Evolutionary conservation across 768 basidiomycete species (phyloP), one percentile per base, ranked within the genome.

Genomic region (Lanmaoa pseudosensibilis): DNA sequence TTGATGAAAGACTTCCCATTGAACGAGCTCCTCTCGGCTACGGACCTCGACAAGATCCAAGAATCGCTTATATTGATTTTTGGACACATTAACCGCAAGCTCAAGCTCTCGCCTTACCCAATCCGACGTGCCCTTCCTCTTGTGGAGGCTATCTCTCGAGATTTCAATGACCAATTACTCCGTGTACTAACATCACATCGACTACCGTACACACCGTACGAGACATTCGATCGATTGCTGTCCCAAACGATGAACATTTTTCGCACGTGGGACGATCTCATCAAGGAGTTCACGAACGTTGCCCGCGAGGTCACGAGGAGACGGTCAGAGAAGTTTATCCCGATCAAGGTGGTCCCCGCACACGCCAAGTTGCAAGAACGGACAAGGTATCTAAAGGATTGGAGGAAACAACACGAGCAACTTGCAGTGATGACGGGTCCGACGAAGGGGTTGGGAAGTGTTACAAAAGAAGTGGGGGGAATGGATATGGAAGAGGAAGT

Each of bases 401-500:
- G 96, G 88, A 78, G 95, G 66, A 94, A 97, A 70, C 94, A 97
- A 69, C 97, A 99, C 66, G 93, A 98, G 69, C 96, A 99, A 75
- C 78, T 99, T 23, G 91, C 92, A 6, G 90, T 95, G 40, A 98
- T 98, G 94, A 98, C 96, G 1, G 91, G 90, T 2, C 95, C 94
- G 25, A 94, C 92, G 37, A 92, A 90, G 66, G 94, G 93, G 4
- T 74, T 95, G 18, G 85, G 84, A 4, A 78, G 85, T 37, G 79
- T 85, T 8, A 86, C 88, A 4, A 81, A 85, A 65, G 88, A 92
- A 57, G 83, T 90, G 16, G 87, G 90, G 2, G 94, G 92, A 3
- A 88, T 98, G 82, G 94, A 98, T 67, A 97, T 98, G 95, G 94
- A 95, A 69, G 94, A 94, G 65, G 96, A 98, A 71, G 94, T 98